phyloP scores from a whole-genome alignment of 441 rosid species.

The Syzygium malaccense region DNA sequence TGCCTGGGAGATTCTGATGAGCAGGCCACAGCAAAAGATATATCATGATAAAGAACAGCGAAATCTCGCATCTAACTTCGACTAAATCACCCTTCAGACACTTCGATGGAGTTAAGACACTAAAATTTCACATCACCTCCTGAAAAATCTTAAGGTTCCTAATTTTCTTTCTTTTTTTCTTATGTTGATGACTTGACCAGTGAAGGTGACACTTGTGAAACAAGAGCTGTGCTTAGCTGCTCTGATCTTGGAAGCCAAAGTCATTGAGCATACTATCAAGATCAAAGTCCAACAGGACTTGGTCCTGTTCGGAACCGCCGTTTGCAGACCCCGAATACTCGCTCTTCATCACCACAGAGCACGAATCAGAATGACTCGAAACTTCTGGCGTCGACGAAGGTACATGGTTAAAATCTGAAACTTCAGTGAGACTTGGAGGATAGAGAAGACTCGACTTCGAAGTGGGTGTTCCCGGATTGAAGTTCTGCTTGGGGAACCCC shows the following conservation, averaged over 20 bases:
- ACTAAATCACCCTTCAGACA: not conserved
- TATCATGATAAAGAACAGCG: not conserved
- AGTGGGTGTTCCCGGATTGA: not conserved
- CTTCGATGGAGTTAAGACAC: not conserved
- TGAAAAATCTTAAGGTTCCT: not conserved
- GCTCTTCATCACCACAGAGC: not conserved
- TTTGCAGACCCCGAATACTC: not conserved
- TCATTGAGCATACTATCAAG: not conserved
- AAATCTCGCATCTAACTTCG: not conserved
- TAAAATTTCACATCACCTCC: not conserved
- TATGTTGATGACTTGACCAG: not conserved
- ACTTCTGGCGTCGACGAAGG: not conserved
- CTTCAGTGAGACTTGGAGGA: not conserved
- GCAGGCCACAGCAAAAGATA: not conserved
- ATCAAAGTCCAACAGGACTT: not conserved
- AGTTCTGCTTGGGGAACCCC: not conserved
- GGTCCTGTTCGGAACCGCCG: not conserved
- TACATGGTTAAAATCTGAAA: not conserved
- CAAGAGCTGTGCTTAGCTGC: not conserved
- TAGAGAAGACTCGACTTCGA: not conserved
- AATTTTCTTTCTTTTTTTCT: not conserved
- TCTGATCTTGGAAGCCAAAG: not conserved
- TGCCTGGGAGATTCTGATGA: not conserved
- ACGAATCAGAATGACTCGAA: not conserved
- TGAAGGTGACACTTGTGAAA: not conserved